Base-by-base conservation (phyloP, 371 early-diverging fungal species). In the Coemansia sp. region DNA sequence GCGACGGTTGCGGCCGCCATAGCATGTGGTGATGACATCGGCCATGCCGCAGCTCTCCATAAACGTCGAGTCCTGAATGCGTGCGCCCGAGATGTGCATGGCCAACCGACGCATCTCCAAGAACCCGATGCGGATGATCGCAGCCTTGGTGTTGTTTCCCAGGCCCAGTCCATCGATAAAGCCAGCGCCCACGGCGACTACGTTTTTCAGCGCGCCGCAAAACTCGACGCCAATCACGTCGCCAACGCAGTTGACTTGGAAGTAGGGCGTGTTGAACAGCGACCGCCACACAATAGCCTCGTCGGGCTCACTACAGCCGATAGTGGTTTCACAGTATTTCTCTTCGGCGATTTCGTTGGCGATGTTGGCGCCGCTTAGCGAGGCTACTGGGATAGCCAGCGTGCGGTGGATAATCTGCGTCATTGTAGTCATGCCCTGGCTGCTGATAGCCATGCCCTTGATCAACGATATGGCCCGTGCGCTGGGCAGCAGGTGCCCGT, bases 301-400 rank as follows among this genome's bases (percentile, higher is more conserved):
- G 35, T 81, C 81, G 31, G 77, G 76, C 54, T 83, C 79, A 26
- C 72, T 61, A 80, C 90, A 97, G 43, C 93, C 97, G 64, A 97
- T 88, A 0, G 99, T 99, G 4, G 94, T 89, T 78, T 99, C 99
- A 78, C 93, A 93, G 76, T 98, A 94, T 71, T 91, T 81, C 63
- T 94, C 95, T 70, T 84, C 81, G 2, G 99, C 98, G 31, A 99
- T 94, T 69, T 99, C 99, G 60, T 83, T 86, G 34, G 99, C 99
- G 80, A 99, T 98, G 80, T 99, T 99, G 51, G 99, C 99, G 41
- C 99, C 99, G 86, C 93, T 94, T 42, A 99, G 78, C 16, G 93
- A 93, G 43, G 89, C 85, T 16, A 93, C 87, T 33, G 88, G 85
- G 52, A 98, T 84, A 34, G 63, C 62, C 9, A 99, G 82, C 14